A percentile compares a stretch with the other conserved stretches of the same genome.
phyloP scores from a whole-genome alignment of 2,329 filamentous ascomycete species.

The Colletotrichum simmondsii region DNA sequence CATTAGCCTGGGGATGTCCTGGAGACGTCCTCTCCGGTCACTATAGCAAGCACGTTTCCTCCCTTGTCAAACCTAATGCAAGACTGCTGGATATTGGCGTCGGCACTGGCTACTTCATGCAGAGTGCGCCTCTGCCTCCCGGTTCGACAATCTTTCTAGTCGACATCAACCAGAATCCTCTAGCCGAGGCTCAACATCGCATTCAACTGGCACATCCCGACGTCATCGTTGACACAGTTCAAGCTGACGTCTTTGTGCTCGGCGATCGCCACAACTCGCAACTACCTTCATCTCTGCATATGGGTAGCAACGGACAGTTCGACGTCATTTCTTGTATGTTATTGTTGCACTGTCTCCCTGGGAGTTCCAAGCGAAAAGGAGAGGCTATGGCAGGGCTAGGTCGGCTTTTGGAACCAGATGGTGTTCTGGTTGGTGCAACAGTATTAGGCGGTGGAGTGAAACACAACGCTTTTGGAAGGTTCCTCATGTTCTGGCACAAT shows the following conservation, averaged over 20 bases:
- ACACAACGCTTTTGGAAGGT: neutral
- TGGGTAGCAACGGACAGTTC: neutral
- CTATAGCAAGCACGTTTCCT: neutral
- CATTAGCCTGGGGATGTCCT: conserved; percentile 9
- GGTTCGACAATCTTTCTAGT: neutral
- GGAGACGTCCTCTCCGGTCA: neutral
- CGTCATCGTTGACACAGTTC: neutral
- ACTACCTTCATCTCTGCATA: no score
- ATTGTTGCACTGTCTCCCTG: neutral
- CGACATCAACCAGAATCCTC: neutral
- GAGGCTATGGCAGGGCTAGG: neutral
- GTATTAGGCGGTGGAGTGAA: neutral
- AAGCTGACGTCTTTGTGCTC: conserved; percentile 1
- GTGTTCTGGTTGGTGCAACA: conserved; percentile 1
- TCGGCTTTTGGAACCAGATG: neutral
- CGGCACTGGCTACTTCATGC: conserved; percentile 4
- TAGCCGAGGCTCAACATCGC: neutral
- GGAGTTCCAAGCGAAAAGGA: neutral
- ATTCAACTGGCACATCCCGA: neutral
- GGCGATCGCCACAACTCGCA: neutral
- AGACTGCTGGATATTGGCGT: conserved; percentile 19
- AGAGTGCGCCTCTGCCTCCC: neutral
- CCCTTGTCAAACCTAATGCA: neutral
- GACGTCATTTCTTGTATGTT: conserved; percentile 11
- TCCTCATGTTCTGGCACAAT: conserved; percentile 8